Percentiles rank a stretch among this genome's conserved stretches.
Evolutionary conservation across 2,329 filamentous ascomycete genomes (phyloP).

Genomic region (Penicillium sclerotiorum): DNA sequence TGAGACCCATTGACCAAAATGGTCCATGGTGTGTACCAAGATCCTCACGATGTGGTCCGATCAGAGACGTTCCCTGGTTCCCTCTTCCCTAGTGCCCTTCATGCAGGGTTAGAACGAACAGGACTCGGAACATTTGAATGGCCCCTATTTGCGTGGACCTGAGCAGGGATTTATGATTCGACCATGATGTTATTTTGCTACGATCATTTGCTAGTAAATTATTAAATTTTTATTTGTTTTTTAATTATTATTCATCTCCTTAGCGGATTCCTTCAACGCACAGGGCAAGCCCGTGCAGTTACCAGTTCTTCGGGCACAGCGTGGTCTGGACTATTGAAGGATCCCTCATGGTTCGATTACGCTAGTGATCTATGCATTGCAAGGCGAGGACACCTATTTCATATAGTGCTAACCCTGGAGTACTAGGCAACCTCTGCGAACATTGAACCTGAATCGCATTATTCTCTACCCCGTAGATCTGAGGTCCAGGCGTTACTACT

Average conservation of each 20-base stretch:
- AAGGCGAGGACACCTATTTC: constrained; percentile 4
- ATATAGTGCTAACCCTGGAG: not conserved
- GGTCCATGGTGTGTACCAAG: too few species aligned
- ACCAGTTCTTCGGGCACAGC: not conserved
- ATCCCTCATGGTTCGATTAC: too few species aligned
- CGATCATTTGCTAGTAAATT: too few species aligned
- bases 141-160: not conserved
- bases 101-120: not conserved
- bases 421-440: not conserved
- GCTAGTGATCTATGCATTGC: constrained; percentile 11
- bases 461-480: too few species aligned
- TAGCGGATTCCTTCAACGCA: not conserved
- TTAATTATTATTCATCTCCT: not conserved
- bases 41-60: too few species aligned
- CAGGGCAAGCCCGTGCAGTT: constrained; percentile 8
- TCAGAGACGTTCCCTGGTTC: constrained; percentile 8
- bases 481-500: too few species aligned
- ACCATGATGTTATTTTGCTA: too few species aligned
- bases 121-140: not conserved
- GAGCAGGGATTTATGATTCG: not conserved
- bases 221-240: not conserved
- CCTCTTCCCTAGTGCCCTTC: not conserved
- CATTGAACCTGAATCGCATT: too few species aligned
- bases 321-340: constrained; percentile 3
- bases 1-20: too few species aligned